Percentiles rank a stretch among this genome's conserved stretches.
Evolutionary conservation across 805 yeast species (phyloP).

Genomic region (Candida odintsovae): DNA sequence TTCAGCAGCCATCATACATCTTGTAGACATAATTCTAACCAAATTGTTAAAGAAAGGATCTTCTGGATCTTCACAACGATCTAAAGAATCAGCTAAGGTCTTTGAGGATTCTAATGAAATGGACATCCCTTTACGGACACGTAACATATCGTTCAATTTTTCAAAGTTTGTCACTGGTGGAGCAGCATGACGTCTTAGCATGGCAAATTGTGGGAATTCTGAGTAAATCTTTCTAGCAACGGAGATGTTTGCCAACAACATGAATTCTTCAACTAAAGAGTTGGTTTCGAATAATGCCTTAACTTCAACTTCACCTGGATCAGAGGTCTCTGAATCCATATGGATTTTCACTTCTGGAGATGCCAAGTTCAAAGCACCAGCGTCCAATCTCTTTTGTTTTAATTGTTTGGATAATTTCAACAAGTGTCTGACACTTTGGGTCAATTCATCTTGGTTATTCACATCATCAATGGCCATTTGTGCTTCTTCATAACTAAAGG

Average conservation of each 20-base stretch:
- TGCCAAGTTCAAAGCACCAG: constrained; percentile 95
- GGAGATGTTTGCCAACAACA: constrained; percentile 94
- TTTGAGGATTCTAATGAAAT: constrained; percentile 81
- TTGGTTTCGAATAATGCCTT: constrained; percentile 85
- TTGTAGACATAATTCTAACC: constrained; percentile 91
- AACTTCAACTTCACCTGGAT: constrained; percentile 92
- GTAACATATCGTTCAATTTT: constrained; percentile 78
- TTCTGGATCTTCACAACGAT: constrained; percentile 71
- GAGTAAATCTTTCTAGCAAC: constrained; percentile 92
- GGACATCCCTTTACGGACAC: constrained; percentile 69
- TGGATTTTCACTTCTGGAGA: constrained; percentile 98
- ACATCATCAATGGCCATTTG: constrained; percentile 85
- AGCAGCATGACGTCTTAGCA: constrained; percentile 96
- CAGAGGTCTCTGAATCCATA: constrained; percentile 95
- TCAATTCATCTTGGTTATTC: constrained; percentile 71
- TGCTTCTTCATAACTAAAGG: constrained; percentile 91
- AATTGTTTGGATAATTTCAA: constrained; percentile 74
- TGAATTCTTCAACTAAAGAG: constrained; percentile 95
- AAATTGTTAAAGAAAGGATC: constrained; percentile 93
- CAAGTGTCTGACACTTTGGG: constrained; percentile 82
- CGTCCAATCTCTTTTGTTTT: constrained; percentile 80
- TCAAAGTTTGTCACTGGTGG: constrained; percentile 96
- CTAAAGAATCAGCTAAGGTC: constrained; percentile 90
- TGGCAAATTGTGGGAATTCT: constrained; percentile 95
- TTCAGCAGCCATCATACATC: constrained; percentile 99